Conservation (phyloP, 1,139 yeast genomes). For the Arxiozyma heterogenica region DNA sequence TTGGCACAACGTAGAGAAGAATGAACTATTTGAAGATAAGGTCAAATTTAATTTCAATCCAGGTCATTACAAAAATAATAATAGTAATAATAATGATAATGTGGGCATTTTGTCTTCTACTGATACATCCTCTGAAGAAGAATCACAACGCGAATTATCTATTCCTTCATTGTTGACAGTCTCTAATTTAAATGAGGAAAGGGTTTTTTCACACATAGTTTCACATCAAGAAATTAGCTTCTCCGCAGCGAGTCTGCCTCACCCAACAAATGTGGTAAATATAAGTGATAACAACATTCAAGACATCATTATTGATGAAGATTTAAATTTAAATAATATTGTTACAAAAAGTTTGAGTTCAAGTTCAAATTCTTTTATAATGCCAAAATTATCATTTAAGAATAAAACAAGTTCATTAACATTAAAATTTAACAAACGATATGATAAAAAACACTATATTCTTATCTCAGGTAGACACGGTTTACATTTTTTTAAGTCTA, state of each 20-base stretch:
- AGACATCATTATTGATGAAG: conserved; percentile 5
- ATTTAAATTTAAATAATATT: conserved; percentile 12
- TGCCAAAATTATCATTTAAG: conserved; percentile 25
- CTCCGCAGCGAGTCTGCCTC: background rate
- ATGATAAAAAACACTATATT: conserved; percentile 14
- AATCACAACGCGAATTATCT: conserved; percentile 3
- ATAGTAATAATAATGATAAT: conserved; percentile 3
- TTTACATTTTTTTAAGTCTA: conserved; percentile 15
- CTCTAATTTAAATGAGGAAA: background rate
- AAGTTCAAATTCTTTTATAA: conserved; percentile 28
- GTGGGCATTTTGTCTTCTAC: conserved; percentile 25
- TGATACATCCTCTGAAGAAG: conserved; percentile 27
- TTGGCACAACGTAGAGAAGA: conserved; percentile 23
- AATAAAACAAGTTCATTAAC: background rate
- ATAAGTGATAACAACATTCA: background rate
- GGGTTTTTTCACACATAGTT: background rate
- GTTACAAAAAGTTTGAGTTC: conserved; percentile 21
- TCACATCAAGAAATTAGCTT: background rate
- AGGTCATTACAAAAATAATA: background rate
- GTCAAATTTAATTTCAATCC: conserved; percentile 10
- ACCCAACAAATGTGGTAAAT: background rate
- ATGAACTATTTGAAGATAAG: background rate
- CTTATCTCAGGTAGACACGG: conserved; percentile 24
- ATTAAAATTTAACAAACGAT: conserved; percentile 5
- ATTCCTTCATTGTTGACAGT: background rate